A percentile compares a stretch with the other conserved stretches of the same genome.
Evolutionary conservation across 345 rosid genomes (phyloP).

Genomic region (Populus tremula): DNA sequence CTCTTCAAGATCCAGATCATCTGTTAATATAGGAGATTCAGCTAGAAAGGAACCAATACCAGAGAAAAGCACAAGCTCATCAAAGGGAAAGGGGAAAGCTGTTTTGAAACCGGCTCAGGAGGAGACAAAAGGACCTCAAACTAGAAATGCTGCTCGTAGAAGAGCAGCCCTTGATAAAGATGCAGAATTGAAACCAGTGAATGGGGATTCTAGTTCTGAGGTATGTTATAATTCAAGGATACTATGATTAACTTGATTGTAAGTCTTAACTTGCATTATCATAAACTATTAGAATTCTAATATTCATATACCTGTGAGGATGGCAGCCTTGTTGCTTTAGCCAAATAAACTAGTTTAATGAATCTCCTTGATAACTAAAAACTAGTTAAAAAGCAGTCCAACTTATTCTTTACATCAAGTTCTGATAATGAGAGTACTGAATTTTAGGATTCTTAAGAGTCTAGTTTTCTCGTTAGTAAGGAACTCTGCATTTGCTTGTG

Average conservation of each 20-base stretch:
- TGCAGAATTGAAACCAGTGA: slow-evolving; percentile 59
- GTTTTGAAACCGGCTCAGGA: slow-evolving; percentile 77
- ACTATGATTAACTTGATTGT: background rate
- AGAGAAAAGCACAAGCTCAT: slow-evolving; percentile 75
- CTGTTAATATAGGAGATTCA: slow-evolving; percentile 71
- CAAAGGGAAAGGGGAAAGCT: slow-evolving; percentile 97
- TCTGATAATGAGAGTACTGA: background rate
- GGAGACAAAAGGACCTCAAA: slow-evolving; percentile 86
- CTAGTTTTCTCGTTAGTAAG: background rate
- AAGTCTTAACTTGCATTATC: background rate
- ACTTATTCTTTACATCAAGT: background rate
- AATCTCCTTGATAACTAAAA: background rate
- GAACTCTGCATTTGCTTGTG: background rate
- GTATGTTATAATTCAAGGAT: slow-evolving; percentile 35
- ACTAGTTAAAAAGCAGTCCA: background rate
- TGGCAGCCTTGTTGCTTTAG: background rate
- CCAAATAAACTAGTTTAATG: background rate
- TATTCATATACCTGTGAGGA: background rate
- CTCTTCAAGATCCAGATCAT: slow-evolving; percentile 80
- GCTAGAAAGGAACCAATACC: slow-evolving; percentile 58
- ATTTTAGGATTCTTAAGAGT: background rate
- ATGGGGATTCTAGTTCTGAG: slow-evolving; percentile 90
- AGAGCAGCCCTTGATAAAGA: slow-evolving; percentile 79
- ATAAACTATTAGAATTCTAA: background rate
- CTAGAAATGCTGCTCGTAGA: slow-evolving; percentile 89